These are phyloP conservation scores for Aspergillus bombycis DNA, from an alignment of 2,329 filamentous ascomycete genomes.

Conservation along the genomic window DNA sequence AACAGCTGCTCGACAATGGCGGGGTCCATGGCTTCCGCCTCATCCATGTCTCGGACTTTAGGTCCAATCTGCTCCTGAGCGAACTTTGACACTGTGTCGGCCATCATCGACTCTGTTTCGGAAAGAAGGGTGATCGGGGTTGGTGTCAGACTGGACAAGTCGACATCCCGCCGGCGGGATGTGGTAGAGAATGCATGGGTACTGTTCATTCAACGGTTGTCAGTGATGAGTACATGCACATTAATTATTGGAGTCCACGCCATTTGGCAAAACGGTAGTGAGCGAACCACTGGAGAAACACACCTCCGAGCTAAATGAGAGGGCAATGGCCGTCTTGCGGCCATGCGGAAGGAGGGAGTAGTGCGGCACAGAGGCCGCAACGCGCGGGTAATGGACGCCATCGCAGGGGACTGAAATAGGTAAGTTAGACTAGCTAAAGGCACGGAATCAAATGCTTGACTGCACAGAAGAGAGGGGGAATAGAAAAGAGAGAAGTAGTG, in stretches of 20 bases:
- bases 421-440: constrained; percentile 8
- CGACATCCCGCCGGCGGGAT: constrained; percentile 55
- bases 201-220: constrained; percentile 28
- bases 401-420: constrained; percentile 28
- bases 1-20: constrained; percentile 88
- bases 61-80: constrained; percentile 86
- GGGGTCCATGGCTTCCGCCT: constrained; percentile 91
- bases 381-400: constrained; percentile 54
- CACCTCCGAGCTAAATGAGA: constrained; percentile 48
- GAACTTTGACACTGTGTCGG: constrained; percentile 87
- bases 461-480: not conserved
- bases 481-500: constrained; percentile 12
- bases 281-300: constrained; percentile 5
- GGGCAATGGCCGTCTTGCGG: constrained; percentile 41
- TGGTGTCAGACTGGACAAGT: constrained; percentile 78
- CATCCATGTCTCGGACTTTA: constrained; percentile 95
- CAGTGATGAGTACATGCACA: not conserved
- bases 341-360: constrained; percentile 41
- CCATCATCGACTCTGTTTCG: constrained; percentile 87
- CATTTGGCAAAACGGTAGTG: not conserved
- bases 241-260: not conserved
- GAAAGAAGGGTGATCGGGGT: constrained; percentile 93
- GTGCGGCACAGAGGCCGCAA: constrained; percentile 51
- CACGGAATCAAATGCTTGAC: constrained; percentile 10
- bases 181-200: constrained; percentile 65